Percentiles rank a stretch among this genome's conserved stretches.
These are phyloP conservation scores for Mortierella sp. DNA, from an alignment of 371 early-diverging fungal species.

Conservation along the genomic window DNA sequence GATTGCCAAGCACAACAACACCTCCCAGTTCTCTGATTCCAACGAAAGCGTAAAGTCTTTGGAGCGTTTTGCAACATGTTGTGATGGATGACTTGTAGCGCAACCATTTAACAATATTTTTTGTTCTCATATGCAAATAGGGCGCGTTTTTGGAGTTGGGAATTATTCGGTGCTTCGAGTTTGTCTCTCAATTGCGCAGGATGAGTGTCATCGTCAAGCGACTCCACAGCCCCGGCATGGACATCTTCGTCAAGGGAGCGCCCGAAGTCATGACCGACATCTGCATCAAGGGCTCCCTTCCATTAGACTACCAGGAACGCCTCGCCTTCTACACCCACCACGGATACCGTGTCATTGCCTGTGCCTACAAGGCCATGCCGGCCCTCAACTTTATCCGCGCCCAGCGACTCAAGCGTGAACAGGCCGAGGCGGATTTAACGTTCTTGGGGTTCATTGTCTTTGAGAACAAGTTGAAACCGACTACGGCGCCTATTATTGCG, in stretches of 20 bases:
- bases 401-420: slow-evolving; percentile 84
- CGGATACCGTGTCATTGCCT: slow-evolving; percentile 97
- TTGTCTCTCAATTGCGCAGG: slow-evolving; percentile 91
- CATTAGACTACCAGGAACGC: slow-evolving; percentile 83
- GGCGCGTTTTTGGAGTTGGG: slow-evolving; percentile 80
- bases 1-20: slow-evolving; percentile 26
- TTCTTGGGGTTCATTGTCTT: slow-evolving; percentile 98
- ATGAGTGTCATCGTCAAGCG: slow-evolving; percentile 95
- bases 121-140: slow-evolving; percentile 7
- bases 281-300: slow-evolving; percentile 84
- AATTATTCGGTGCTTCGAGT: slow-evolving; percentile 97
- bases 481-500: slow-evolving; percentile 84
- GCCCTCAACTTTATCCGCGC: slow-evolving; percentile 83
- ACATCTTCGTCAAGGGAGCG: slow-evolving; percentile 97
- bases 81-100: no score
- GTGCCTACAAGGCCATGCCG: slow-evolving; percentile 82
- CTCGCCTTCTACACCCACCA: slow-evolving; percentile 92
- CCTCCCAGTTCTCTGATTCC: slow-evolving; percentile 2
- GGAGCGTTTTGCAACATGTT: no score
- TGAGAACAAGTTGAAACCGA: slow-evolving; percentile 98
- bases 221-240: slow-evolving; percentile 76
- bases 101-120: not conserved
- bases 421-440: slow-evolving; percentile 86
- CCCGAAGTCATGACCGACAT: slow-evolving; percentile 95
- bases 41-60: slow-evolving; percentile 22